Base-by-base conservation (phyloP, 495 filamentous ascomycete genomes). In the Penicillium longicatenatum region DNA sequence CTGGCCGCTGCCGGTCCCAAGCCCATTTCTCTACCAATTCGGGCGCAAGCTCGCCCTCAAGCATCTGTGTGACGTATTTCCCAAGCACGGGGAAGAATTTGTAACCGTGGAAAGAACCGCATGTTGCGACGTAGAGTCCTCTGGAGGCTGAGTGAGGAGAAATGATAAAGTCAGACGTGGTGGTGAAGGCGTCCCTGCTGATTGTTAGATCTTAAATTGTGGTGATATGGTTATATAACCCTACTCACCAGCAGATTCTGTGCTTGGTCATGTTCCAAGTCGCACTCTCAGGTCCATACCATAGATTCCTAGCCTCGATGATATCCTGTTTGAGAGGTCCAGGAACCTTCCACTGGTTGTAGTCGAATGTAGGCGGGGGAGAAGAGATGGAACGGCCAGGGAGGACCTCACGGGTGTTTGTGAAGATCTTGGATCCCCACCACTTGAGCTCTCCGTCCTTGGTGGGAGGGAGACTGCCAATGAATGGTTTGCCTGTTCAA, bases 41-140 rank as follows among this genome's bases (percentile, higher is more conserved):
- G 1, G 70, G 65, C 20, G 71, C 71, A 2, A 84, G 62, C 9
- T 73, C 66, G 4, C 75, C 79, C 19, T 80, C 70, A 9, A 87
- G 65, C 82, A 85, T 79, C 44, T 81, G 65, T 1, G 79, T 73
- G 30, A 87, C 79, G 60, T 86, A 85, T 24, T 81, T 74, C 16
- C 84, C 84, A 41, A 87, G 71, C 12, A 80, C 78, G 0, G 84
- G 83, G 54, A 86, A 72, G 70, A 87, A 86, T 64, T 87, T 87
- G 70, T 73, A 87, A 26, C 75, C 79, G 57, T 80, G 80, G 58
- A 75, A 79, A 9, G 75, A 75, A 20, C 81, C 81, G 30, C 78
- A 77, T 0, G 78, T 80, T 1, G 80, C 80, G 21, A 84, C 55
- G 53, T 75, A 81, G 7, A 84, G 70, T 26, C 77, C 77, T 35